Evolutionary conservation across 2,329 filamentous ascomycete genomes (phyloP).

Genomic region (Colletotrichum echinochloae): DNA sequence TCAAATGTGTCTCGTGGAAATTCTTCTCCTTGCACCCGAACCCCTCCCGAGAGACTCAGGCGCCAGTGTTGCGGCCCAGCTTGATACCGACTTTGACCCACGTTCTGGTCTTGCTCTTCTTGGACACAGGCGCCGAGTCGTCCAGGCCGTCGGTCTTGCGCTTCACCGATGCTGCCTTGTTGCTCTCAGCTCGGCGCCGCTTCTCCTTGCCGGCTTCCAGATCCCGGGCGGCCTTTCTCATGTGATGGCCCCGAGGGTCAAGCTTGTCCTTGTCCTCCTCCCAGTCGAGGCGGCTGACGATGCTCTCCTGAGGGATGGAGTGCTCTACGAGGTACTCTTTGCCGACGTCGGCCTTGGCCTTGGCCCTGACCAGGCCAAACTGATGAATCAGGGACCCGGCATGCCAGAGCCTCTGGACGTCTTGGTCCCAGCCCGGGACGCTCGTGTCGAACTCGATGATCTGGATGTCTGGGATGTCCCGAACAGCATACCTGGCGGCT

Average conservation of each 20-base stretch:
- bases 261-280: not conserved
- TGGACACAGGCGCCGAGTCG: not conserved
- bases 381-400: not conserved
- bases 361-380: not conserved
- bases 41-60: not conserved
- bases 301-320: constrained; percentile 8
- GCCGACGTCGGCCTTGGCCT: not conserved
- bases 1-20: not conserved
- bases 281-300: not conserved
- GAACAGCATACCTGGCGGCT: not conserved
- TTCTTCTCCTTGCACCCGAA: not conserved
- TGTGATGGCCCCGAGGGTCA: not conserved
- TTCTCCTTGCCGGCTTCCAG: not conserved
- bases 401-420: constrained; percentile 4
- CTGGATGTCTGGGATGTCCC: not conserved
- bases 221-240: not conserved
- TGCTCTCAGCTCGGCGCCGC: not conserved
- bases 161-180: not conserved
- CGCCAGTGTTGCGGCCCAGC: not conserved
- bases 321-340: constrained; percentile 18
- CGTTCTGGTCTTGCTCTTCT: not conserved
- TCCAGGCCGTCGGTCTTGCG: not conserved
- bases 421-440: constrained; percentile 3
- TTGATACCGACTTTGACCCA: not conserved
- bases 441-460: not conserved